phyloP scores from a whole-genome alignment of 441 rosid genomes.

The Aquilaria agallochum region DNA sequence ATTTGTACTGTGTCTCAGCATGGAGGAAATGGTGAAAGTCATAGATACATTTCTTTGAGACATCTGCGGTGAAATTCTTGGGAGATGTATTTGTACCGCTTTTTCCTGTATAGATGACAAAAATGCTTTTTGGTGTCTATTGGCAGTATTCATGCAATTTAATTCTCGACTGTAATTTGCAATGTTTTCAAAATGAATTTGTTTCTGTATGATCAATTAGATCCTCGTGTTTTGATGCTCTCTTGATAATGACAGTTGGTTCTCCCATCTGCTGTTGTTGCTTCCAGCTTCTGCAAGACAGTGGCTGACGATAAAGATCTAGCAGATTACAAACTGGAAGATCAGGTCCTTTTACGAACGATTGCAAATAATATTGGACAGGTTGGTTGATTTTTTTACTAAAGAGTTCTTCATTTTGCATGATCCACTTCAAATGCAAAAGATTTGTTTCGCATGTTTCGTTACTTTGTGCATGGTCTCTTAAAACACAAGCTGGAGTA shows the following conservation, averaged over 20 bases:
- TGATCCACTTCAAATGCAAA: no score
- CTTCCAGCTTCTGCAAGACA: constrained; percentile 87
- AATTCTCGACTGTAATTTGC: neutral
- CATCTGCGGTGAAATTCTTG: constrained; percentile 61
- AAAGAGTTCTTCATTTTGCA: no score
- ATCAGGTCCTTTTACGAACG: constrained; percentile 68
- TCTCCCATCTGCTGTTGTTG: constrained; percentile 68
- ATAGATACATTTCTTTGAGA: constrained; percentile 94
- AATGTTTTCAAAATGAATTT: no score
- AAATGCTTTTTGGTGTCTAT: neutral
- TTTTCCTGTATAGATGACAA: no score
- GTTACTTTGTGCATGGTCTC: no score
- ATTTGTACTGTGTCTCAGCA: constrained; percentile 37
- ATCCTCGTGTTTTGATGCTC: no score
- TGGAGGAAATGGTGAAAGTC: constrained; percentile 62
- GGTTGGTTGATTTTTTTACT: constrained; percentile 27
- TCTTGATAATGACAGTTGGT: constrained; percentile 46
- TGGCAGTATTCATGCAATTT: constrained; percentile 1
- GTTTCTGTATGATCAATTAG: no score
- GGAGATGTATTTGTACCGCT: no score
- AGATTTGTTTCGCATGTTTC: no score
- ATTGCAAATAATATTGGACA: constrained; percentile 85
- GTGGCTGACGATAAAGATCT: constrained; percentile 69
- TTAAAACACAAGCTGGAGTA: no score
- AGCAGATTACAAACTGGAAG: constrained; percentile 69